phyloP scores from a whole-genome alignment of 257 asterid species.

The Thymus quinquecostatus region DNA sequence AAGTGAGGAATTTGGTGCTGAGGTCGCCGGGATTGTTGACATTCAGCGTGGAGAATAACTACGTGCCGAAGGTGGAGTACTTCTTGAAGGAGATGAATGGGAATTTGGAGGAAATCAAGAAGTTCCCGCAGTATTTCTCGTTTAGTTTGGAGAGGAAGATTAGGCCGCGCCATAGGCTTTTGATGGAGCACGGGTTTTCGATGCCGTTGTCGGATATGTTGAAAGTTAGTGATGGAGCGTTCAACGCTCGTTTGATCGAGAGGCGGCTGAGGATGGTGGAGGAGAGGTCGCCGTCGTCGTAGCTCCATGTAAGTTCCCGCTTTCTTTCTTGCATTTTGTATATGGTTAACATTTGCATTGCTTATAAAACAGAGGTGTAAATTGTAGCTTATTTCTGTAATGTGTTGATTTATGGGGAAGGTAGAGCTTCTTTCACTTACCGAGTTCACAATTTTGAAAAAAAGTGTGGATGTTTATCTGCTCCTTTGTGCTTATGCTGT shows the following conservation, averaged over 20 bases:
- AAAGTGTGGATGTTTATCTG: background rate
- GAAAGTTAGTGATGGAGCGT: constrained; percentile 82
- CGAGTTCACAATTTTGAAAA: background rate
- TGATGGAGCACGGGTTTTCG: constrained; percentile 58
- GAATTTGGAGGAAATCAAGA: constrained; percentile 67
- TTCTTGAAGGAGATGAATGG: constrained; percentile 79
- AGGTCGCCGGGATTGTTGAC: constrained; percentile 92
- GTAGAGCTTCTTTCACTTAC: background rate
- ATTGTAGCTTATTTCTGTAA: background rate
- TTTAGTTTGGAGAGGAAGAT: constrained; percentile 88
- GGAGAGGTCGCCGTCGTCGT: constrained; percentile 27
- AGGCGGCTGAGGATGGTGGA: constrained; percentile 51
- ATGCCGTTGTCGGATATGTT: constrained; percentile 67
- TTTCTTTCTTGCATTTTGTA: constrained; percentile 8
- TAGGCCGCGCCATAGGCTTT: constrained; percentile 63
- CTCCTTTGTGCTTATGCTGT: background rate
- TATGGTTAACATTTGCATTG: background rate
- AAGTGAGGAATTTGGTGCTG: constrained; percentile 73
- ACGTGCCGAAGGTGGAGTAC: constrained; percentile 68
- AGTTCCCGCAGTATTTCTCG: constrained; percentile 84
- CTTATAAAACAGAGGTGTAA: constrained; percentile 16
- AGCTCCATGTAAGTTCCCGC: constrained; percentile 39
- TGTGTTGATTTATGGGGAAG: constrained; percentile 7
- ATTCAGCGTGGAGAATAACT: constrained; percentile 82
- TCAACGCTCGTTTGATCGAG: constrained; percentile 58